A percentile compares a stretch with the other conserved stretches of the same genome.
These are phyloP conservation scores for Kluyveromyces wickerhamii DNA, from an alignment of 805 yeast species.

Conservation along the genomic window DNA sequence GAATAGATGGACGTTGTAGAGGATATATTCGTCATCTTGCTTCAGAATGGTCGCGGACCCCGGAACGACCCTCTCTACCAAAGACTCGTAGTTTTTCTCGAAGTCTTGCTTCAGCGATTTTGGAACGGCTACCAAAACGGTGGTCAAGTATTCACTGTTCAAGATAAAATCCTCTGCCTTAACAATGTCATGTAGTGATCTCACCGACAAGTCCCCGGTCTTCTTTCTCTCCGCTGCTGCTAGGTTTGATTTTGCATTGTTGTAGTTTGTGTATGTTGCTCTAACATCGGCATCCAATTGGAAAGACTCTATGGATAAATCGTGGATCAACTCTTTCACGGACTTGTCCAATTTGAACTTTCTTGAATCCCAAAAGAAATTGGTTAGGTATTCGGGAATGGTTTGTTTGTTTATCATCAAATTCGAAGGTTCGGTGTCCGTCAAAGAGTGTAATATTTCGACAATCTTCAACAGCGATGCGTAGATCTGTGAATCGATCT, in stretches of 20 bases:
- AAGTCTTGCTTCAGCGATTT: conserved; percentile 53
- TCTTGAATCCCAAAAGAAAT: conserved; percentile 80
- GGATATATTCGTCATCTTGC: conserved; percentile 62
- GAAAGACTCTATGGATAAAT: conserved; percentile 68
- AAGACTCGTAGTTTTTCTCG: conserved; percentile 62
- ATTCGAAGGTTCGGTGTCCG: conserved; percentile 35
- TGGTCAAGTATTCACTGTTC: conserved; percentile 77
- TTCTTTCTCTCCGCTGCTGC: conserved; percentile 87
- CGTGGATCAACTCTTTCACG: conserved; percentile 61
- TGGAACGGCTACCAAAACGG: conserved; percentile 87
- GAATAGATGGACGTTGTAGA: conserved; percentile 78
- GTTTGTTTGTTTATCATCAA: conserved; percentile 46
- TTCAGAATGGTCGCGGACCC: conserved; percentile 69
- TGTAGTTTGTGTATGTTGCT: conserved; percentile 64
- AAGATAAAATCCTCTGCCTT: conserved; percentile 75
- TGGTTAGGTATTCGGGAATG: conserved; percentile 53
- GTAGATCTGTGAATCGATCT: conserved; percentile 72
- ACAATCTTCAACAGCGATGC: conserved; percentile 63
- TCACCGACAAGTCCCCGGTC: conserved; percentile 87
- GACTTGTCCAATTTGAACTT: conserved; percentile 82
- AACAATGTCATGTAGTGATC: conserved; percentile 84
- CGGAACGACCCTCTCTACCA: conserved; percentile 81
- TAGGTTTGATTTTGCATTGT: conserved; percentile 73
- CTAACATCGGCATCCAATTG: conserved; percentile 82
- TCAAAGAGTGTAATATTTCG: conserved; percentile 56